phyloP scores from a whole-genome alignment of 2,329 filamentous ascomycete species.

The Trichoderma hamatum region DNA sequence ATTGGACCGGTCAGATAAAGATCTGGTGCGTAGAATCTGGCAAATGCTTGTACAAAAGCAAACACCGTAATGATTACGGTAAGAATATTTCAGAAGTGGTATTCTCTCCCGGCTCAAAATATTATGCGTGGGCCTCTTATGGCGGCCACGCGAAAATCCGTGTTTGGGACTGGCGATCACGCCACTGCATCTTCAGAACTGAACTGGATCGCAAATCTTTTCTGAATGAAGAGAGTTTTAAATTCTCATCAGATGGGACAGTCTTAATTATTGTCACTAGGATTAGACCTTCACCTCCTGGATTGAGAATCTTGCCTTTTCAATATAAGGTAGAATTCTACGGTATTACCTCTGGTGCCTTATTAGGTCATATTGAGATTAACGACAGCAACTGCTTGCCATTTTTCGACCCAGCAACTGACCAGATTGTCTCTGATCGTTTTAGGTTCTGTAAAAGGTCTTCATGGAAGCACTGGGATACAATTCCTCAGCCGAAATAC shows the following conservation, averaged over 20 bases:
- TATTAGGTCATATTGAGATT: background rate
- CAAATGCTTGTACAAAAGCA: background rate
- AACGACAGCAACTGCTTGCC: background rate
- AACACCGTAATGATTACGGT: background rate
- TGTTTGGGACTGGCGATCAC: background rate
- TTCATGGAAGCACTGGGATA: background rate
- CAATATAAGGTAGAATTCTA: background rate
- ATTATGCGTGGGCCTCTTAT: background rate
- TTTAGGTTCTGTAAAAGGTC: background rate
- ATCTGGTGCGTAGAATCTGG: background rate
- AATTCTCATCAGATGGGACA: background rate
- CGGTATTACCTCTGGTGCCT: background rate
- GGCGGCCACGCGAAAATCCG: no score
- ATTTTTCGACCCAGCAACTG: background rate
- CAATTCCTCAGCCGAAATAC: no score
- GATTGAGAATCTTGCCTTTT: no score
- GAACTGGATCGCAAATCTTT: background rate
- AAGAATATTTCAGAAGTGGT: background rate
- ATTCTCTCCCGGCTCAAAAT: background rate
- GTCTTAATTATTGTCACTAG: background rate
- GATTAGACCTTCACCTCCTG: no score
- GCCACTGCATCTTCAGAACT: background rate
- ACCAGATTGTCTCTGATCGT: background rate
- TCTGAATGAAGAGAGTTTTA: no score
- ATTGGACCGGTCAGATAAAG: rapidly evolving